Base-by-base conservation (phyloP, 1,284 basidiomycete genomes). In the Ustilago tritici region DNA sequence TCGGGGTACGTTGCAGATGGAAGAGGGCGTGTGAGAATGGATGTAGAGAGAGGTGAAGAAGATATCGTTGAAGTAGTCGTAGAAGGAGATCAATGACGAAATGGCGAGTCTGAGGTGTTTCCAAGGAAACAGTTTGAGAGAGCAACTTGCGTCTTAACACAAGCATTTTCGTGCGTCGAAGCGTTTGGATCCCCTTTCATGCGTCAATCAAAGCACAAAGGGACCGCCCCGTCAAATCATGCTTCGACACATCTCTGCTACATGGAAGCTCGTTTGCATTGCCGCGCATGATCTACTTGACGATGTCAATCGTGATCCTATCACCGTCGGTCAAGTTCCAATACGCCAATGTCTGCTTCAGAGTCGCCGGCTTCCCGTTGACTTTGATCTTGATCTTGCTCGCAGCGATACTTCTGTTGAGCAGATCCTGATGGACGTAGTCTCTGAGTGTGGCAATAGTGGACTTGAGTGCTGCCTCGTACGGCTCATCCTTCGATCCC, bases 321-420 rank as follows among this genome's bases (percentile, higher is more conserved):
- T 84, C 83, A 17, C 79, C 79, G 52, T 84, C 79, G 5, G 61
- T 62, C 58, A 85, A 36, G 46, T 85, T 85, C 82, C 82, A 85
- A 55, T 76, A 70, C 11, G 83, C 84, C 43, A 85, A 61, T 19
- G 78, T 81, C 68, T 84, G 81, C 57, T 80, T 84, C 60, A 84
- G 64, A 38, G 84, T 86, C 31, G 79, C 77, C 11, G 76, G 65
- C 62, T 70, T 81, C 8, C 78, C 78, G 14, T 71, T 71, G 34
- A 83, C 70, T 61, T 70, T 78, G 50, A 86, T 65, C 49, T 79
- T 82, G 41, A 86, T 67, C 67, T 84, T 84, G 57, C 76, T 79
- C 3, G 81, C 84, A 4, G 82, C 83, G 12, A 85, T 63, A 15
- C 58, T 50, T 28, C 68, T 75, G 15, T 72, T 62, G n/a, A 86